Evolutionary conservation across 441 rosid genomes (phyloP).

Genomic region (Biscutella auriculata): DNA sequence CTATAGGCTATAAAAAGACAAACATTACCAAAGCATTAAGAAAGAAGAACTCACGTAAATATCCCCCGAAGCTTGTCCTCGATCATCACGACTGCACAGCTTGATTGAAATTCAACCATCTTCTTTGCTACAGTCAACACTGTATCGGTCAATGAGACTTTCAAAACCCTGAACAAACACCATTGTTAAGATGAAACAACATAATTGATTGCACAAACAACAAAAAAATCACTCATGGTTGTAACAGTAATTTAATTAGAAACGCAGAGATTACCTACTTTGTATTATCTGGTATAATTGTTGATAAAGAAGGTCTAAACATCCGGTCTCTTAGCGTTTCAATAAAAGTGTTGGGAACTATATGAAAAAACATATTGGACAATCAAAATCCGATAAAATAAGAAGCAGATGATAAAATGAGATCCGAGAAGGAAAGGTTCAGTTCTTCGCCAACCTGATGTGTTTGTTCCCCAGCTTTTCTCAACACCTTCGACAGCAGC

Average conservation of each 20-base stretch:
- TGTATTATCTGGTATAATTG: slow-evolving; percentile 75
- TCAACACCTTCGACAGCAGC: slow-evolving; percentile 96
- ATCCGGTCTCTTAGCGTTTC: slow-evolving; percentile 84
- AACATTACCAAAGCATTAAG: background rate
- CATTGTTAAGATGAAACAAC: background rate
- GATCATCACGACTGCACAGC: slow-evolving; percentile 67
- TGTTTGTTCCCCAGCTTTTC: slow-evolving; percentile 80
- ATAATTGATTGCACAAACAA: background rate
- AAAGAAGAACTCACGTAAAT: slow-evolving; percentile 56
- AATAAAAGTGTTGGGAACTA: slow-evolving; percentile 74
- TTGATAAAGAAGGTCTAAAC: slow-evolving; percentile 83
- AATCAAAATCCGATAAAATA: background rate
- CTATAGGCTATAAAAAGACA: slow-evolving; percentile 1
- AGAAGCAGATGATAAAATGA: background rate
- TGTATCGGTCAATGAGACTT: slow-evolving; percentile 71
- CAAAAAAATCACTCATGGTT: background rate
- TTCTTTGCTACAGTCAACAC: slow-evolving; percentile 60
- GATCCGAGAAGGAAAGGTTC: background rate
- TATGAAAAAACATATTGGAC: slow-evolving; percentile 5
- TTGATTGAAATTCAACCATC: slow-evolving; percentile 71
- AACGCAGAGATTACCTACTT: slow-evolving; percentile 76
- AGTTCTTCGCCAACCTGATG: slow-evolving; percentile 44
- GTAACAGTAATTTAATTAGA: background rate
- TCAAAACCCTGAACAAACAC: slow-evolving; percentile 54
- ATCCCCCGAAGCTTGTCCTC: slow-evolving; percentile 77